A percentile compares a stretch with the other conserved stretches of the same genome.
Evolutionary conservation across 2,329 filamentous ascomycete species (phyloP).

Genomic region (Stemphylium beticola): DNA sequence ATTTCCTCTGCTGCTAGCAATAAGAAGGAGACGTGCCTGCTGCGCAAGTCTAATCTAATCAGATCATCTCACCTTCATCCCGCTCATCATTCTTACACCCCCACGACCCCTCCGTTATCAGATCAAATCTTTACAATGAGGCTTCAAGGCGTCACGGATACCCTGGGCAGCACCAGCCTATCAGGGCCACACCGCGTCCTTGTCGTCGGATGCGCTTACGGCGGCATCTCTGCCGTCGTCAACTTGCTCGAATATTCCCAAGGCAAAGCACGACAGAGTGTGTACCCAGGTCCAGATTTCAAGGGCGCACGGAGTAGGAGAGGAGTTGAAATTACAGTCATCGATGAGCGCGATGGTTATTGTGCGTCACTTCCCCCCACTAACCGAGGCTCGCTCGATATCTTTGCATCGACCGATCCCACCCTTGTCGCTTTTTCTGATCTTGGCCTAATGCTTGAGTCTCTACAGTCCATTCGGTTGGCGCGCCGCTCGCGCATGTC

Average conservation of each 20-base stretch:
- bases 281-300: conserved; percentile 46
- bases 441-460: conserved; percentile 22
- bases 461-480: conserved; percentile 72
- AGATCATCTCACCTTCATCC: conserved; percentile 38
- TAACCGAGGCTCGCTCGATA: conserved; percentile 23
- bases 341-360: conserved; percentile 83
- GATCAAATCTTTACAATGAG: conserved; percentile 36
- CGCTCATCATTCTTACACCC: conserved; percentile 3
- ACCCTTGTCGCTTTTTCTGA: conserved; percentile 10
- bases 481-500: conserved; percentile 74
- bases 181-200: conserved; percentile 56
- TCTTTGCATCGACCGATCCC: conserved; percentile 5
- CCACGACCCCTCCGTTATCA: conserved; percentile 15
- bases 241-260: conserved; percentile 71
- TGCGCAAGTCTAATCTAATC: conserved; percentile 38
- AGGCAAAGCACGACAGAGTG: conserved; percentile 59
- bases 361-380: conserved; percentile 60
- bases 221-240: conserved; percentile 69
- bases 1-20: conserved; percentile 8
- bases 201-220: conserved; percentile 74
- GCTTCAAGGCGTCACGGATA: conserved; percentile 33
- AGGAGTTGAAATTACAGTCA: conserved; percentile 72
- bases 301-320: conserved; percentile 52
- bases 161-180: conserved; percentile 35
- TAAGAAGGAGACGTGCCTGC: conserved; percentile 8